Conservation (phyloP, 2,329 filamentous ascomycete species). For the Gnomoniopsis smithogilvyi region DNA sequence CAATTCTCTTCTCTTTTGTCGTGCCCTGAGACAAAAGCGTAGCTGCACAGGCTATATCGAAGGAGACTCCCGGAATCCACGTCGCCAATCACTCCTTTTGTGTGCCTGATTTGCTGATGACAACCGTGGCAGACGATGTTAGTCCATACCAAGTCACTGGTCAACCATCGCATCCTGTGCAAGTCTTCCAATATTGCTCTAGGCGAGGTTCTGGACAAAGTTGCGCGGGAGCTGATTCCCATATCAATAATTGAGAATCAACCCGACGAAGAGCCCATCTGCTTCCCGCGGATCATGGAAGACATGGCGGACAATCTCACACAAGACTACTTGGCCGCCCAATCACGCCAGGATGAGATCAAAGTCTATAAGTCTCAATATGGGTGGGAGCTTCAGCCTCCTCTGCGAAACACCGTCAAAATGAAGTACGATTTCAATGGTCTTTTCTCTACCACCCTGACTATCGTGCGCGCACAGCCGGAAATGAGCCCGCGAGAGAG, state of each 20-base stretch:
- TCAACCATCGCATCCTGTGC: slow-evolving; percentile 70
- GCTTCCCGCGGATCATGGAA: slow-evolving; percentile 81
- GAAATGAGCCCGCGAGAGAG: slow-evolving; percentile 57
- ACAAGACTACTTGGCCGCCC: slow-evolving; percentile 53
- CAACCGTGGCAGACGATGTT: slow-evolving; percentile 59
- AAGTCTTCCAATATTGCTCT: slow-evolving; percentile 71
- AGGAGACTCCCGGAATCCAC: not conserved
- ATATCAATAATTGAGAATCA: slow-evolving; percentile 42
- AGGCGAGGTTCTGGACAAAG: slow-evolving; percentile 87
- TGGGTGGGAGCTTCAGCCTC: slow-evolving; percentile 66
- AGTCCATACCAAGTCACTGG: slow-evolving; percentile 67
- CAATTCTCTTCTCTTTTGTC: not conserved
- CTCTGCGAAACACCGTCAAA: slow-evolving; percentile 54
- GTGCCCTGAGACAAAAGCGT: not conserved
- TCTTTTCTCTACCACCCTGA: slow-evolving; percentile 54
- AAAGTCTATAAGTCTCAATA: slow-evolving; percentile 35
- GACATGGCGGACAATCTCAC: slow-evolving; percentile 63
- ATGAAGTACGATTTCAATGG: slow-evolving; percentile 75
- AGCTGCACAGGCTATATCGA: not conserved
- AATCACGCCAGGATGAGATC: slow-evolving; percentile 56
- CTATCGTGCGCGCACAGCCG: slow-evolving; percentile 32
- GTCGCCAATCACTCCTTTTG: not conserved
- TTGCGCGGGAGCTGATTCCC: slow-evolving; percentile 74
- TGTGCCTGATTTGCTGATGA: not conserved
- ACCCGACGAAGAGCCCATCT: slow-evolving; percentile 50